Evolutionary conservation across 371 early-diverging fungal species (phyloP).

Genomic region (Syncephalastrum contaminatum): DNA sequence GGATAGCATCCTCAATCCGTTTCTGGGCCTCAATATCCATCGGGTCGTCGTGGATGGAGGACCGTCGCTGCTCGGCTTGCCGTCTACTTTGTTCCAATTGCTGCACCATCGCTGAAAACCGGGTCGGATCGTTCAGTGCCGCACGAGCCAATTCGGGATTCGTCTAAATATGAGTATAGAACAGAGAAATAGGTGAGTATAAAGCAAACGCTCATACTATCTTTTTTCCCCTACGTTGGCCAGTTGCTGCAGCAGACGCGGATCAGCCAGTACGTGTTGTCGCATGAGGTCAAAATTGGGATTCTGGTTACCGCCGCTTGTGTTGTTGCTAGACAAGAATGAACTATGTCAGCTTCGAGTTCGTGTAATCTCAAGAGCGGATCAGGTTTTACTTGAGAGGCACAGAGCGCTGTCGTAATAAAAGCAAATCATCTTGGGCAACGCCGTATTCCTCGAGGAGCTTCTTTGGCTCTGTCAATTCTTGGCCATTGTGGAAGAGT

Average conservation of each 20-base stretch:
- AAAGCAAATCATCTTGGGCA: constrained; percentile 72
- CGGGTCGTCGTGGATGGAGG: constrained; percentile 72
- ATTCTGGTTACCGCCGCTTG: constrained; percentile 7
- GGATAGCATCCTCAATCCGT: constrained; percentile 89
- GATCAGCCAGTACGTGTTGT: constrained; percentile 71
- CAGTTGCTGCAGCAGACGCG: constrained; percentile 63
- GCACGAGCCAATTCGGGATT: constrained; percentile 70
- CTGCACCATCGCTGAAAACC: constrained; percentile 64
- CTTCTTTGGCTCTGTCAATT: constrained; percentile 58
- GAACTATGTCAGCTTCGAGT: not conserved
- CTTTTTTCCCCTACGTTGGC: constrained; percentile 42
- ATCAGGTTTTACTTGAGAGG: not conserved
- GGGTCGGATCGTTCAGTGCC: constrained; percentile 64
- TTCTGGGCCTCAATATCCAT: constrained; percentile 90
- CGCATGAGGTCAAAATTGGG: constrained; percentile 71
- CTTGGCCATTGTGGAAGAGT: constrained; percentile 57
- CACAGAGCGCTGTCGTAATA: constrained; percentile 41
- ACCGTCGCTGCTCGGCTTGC: constrained; percentile 56
- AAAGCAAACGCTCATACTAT: no score
- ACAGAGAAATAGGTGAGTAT: not conserved
- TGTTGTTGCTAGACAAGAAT: not conserved
- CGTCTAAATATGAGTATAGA: not conserved
- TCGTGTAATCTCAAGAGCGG: not conserved
- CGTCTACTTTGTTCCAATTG: constrained; percentile 61
- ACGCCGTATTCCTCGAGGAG: constrained; percentile 69